Evolutionary conservation across 768 basidiomycete species (phyloP).

Genomic region (Leccinum boreale): DNA sequence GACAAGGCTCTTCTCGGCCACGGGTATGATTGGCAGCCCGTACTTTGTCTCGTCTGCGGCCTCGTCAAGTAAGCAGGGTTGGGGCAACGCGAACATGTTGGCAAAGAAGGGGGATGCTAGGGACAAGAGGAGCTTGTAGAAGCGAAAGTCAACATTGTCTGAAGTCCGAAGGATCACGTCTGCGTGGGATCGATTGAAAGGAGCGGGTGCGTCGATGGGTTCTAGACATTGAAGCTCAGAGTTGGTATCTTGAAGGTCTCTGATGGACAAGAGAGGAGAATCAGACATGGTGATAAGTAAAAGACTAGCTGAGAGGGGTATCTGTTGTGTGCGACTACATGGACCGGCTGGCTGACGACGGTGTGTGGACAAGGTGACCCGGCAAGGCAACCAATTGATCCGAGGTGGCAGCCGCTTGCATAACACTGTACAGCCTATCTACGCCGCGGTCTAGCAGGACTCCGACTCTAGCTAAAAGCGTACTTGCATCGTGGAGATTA

Average conservation of each 20-base stretch:
- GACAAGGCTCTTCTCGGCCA: constrained; percentile 44
- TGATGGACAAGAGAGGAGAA: constrained; percentile 4
- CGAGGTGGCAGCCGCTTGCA: not conserved
- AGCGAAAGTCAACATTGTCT: constrained; percentile 49
- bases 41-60: constrained; percentile 30
- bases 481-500: not conserved
- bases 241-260: constrained; percentile 3
- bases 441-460: too few relatives aligned
- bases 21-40: constrained; percentile 42
- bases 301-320: not conserved
- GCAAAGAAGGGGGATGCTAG: constrained; percentile 58
- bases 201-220: constrained; percentile 32
- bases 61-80: constrained; percentile 31
- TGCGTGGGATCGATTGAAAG: constrained; percentile 48
- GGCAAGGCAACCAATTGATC: constrained; percentile 8
- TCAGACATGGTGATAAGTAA: constrained; percentile 13
- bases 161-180: constrained; percentile 56
- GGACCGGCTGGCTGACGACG: constrained; percentile 1
- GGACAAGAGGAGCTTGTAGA: constrained; percentile 52
- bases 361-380: constrained; percentile 2
- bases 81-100: constrained; percentile 52
- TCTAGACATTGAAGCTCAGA: not conserved
- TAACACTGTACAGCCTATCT: too few relatives aligned
- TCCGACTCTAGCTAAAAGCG: not conserved
- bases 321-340: constrained; percentile 9